Evolutionary conservation across 2,329 filamentous ascomycete species (phyloP), one percentile per base, ranked within the genome.

Genomic region (Lojkania enalia): DNA sequence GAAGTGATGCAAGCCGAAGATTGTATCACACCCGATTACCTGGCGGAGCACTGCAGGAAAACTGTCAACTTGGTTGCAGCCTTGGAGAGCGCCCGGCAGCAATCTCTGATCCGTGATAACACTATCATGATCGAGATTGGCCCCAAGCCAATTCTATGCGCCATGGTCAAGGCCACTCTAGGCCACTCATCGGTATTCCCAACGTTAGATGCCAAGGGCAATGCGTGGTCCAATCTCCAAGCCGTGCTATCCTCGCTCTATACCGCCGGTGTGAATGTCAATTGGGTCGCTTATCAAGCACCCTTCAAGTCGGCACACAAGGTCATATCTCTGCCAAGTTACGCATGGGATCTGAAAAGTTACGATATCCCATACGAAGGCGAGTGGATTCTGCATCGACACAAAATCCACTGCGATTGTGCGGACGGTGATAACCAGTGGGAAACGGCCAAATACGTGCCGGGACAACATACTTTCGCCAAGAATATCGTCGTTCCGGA

Each of bases 61-160:
- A 69, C 74, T 4, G 56, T 58, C 0, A 63, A 78, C 15, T 74
- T 74, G 44, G 64, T 71, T 1, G 69, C 64, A 27, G 74, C 77
- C 63, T 63, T 77, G 20, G 72, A 72, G 40, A 61, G 61, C 20
- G 54, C 54, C 4, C 30, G 38, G 3, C 30, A 27, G 2, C 6
- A 42, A 3, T 11, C 31, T 20, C 4, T 43, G 0, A 40, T 56
- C 14, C 38, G 6, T n/a, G 33, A 18, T 49, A 48, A n/a, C 60
- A 51, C 23, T 54, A 66, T 42, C 16, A 37, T 38, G 14, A 12
- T 59, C 7, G 56, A 59, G 46, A 44, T 57, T 38, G 56, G 56
- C 3, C 52, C 54, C 5, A 27, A 50, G n/a, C 21, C 54, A 3
- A 44, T 40, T 20, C 12, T 45, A 20, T 27, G 27, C 1, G 21